Percentiles rank a stretch among this genome's conserved stretches.
These are phyloP conservation scores for Heterobasidion irregulare DNA, from an alignment of 1,284 basidiomycete genomes.

Conservation along the genomic window DNA sequence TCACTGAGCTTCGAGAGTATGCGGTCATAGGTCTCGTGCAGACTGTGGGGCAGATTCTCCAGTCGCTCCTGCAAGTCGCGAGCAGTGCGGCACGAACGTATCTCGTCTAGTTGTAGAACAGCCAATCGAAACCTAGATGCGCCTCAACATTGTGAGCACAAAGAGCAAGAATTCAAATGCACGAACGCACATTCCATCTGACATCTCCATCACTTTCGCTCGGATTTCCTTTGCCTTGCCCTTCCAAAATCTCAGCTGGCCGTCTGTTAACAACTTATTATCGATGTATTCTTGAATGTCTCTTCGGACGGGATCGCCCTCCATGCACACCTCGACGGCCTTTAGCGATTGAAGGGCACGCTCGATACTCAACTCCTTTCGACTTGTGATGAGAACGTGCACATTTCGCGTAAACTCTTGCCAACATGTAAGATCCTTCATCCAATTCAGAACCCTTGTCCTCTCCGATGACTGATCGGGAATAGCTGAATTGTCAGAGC, in stretches of 20 bases:
- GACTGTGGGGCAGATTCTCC: neutral
- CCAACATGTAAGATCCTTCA: neutral
- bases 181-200: neutral
- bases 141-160: neutral
- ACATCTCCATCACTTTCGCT: neutral
- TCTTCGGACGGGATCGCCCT: neutral
- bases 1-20: neutral
- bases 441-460: neutral
- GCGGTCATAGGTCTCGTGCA: neutral
- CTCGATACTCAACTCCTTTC: neutral
- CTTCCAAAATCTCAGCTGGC: neutral
- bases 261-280: neutral
- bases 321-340: neutral
- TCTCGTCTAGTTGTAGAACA: neutral
- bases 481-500: neutral
- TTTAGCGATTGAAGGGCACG: neutral
- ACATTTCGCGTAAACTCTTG: neutral
- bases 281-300: neutral
- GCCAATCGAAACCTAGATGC: neutral
- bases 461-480: neutral
- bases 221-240: neutral
- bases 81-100: neutral
- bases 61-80: neutral
- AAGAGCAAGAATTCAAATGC: neutral
- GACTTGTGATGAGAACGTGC: neutral